Evolutionary conservation across 345 rosid genomes (phyloP).

Genomic region (Kernera saxatilis): DNA sequence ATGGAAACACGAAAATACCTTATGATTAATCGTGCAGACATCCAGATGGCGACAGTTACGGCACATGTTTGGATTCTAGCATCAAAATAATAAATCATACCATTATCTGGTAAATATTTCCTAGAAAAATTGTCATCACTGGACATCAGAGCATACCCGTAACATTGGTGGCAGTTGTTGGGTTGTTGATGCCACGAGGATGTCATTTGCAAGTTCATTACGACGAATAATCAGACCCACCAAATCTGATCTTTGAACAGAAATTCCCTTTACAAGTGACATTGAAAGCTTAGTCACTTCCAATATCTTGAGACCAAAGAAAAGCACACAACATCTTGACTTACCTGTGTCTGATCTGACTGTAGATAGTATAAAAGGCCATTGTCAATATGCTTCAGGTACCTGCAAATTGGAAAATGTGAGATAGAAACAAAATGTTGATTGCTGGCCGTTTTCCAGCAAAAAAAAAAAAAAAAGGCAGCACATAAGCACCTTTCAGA

Average conservation of each 20-base stretch:
- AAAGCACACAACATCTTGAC: conserved; percentile 12
- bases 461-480: background rate
- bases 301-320: background rate
- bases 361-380: conserved; percentile 88
- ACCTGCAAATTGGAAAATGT: conserved; percentile 41
- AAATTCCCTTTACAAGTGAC: conserved; percentile 54
- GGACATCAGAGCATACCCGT: conserved; percentile 44
- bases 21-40: conserved; percentile 82
- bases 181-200: conserved; percentile 62
- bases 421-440: background rate
- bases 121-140: background rate
- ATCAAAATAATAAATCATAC: conserved; percentile 16
- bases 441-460: background rate
- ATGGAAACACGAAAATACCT: conserved; percentile 48
- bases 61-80: conserved; percentile 76
- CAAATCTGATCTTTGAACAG: conserved; percentile 77
- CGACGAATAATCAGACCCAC: conserved; percentile 93
- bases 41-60: conserved; percentile 86
- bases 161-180: conserved; percentile 88
- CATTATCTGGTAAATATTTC: background rate
- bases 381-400: conserved; percentile 64
- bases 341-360: conserved; percentile 84
- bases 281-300: conserved; percentile 13
- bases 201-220: conserved; percentile 83
- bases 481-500: conserved; percentile 69